Evolutionary conservation across 495 filamentous ascomycete species (phyloP).

Genomic region (Penicillium roqueforti): DNA sequence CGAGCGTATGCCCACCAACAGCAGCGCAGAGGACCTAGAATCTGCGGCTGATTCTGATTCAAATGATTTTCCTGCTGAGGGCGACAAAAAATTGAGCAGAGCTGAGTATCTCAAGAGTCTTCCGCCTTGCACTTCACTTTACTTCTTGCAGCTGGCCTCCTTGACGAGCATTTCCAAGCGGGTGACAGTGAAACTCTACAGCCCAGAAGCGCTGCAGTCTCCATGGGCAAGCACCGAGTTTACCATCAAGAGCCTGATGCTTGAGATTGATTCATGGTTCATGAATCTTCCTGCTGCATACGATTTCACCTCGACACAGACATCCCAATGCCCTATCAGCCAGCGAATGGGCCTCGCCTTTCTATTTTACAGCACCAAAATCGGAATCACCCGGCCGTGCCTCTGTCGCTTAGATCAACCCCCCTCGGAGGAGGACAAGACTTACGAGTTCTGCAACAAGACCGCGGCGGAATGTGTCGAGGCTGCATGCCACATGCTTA

Average conservation of each 20-base stretch:
- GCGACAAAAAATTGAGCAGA: slow-evolving; percentile 17
- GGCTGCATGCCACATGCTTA: slow-evolving; percentile 53
- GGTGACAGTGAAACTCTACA: slow-evolving; percentile 54
- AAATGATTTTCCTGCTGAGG: slow-evolving; percentile 17
- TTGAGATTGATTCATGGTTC: slow-evolving; percentile 40
- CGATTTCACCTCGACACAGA: slow-evolving; percentile 36
- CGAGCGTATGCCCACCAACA: slow-evolving; percentile 20
- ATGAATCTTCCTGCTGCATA: slow-evolving; percentile 38
- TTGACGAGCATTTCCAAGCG: slow-evolving; percentile 50
- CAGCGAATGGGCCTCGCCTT: slow-evolving; percentile 50
- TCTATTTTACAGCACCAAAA: slow-evolving; percentile 54
- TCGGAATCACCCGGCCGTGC: slow-evolving; percentile 59
- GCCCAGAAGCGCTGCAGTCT: slow-evolving; percentile 43
- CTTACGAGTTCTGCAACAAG: slow-evolving; percentile 47
- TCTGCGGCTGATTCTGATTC: slow-evolving; percentile 23
- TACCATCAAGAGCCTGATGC: slow-evolving; percentile 37
- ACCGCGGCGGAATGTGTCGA: slow-evolving; percentile 54
- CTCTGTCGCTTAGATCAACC: slow-evolving; percentile 51
- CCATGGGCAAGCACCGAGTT: slow-evolving; percentile 50
- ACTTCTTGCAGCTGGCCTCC: slow-evolving; percentile 45
- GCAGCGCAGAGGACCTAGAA: slow-evolving; percentile 22
- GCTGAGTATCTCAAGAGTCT: slow-evolving; percentile 29
- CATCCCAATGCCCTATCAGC: slow-evolving; percentile 26
- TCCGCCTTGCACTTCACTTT: slow-evolving; percentile 43
- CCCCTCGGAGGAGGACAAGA: slow-evolving; percentile 25